Percentiles rank a stretch among this genome's conserved stretches.
phyloP scores from a whole-genome alignment of 768 basidiomycete genomes.

The Tricholoma sp. region DNA sequence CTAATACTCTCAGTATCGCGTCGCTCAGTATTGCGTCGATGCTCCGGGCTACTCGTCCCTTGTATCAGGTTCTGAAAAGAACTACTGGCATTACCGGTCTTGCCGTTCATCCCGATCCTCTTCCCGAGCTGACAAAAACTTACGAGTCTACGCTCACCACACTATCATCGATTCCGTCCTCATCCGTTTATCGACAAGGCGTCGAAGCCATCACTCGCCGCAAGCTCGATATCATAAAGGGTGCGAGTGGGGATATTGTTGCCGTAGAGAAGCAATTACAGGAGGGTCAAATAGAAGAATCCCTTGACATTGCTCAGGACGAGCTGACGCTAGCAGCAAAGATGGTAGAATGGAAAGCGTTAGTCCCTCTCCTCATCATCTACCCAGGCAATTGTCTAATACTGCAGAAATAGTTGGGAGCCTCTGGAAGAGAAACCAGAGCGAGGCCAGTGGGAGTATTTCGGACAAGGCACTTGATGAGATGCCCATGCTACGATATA shows the following conservation, averaged over 20 bases:
- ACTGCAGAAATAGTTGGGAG: conserved; percentile 66
- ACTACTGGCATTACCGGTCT: conserved; percentile 89
- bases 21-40: conserved; percentile 33
- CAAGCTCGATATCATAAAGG: conserved; percentile 70
- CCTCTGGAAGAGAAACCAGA: conserved; percentile 76
- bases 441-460: conserved; percentile 85
- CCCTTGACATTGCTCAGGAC: conserved; percentile 75
- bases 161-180: conserved; percentile 67
- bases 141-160: conserved; percentile 74
- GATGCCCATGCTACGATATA: background rate
- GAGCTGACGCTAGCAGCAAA: conserved; percentile 73
- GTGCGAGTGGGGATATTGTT: conserved; percentile 59
- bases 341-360: conserved; percentile 98
- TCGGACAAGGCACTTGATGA: conserved; percentile 46
- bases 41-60: conserved; percentile 74
- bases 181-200: conserved; percentile 87
- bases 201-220: conserved; percentile 80
- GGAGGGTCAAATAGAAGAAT: conserved; percentile 86
- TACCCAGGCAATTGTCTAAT: conserved; percentile 4
- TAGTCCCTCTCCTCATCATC: conserved; percentile 32
- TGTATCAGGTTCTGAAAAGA: conserved; percentile 62
- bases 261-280: conserved; percentile 70
- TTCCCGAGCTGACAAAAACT: conserved; percentile 69
- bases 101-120: conserved; percentile 75
- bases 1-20: background rate